Evolutionary conservation across 176 grass and related monocot genomes (phyloP).

Genomic region (Miscanthus lutarioriparius): DNA sequence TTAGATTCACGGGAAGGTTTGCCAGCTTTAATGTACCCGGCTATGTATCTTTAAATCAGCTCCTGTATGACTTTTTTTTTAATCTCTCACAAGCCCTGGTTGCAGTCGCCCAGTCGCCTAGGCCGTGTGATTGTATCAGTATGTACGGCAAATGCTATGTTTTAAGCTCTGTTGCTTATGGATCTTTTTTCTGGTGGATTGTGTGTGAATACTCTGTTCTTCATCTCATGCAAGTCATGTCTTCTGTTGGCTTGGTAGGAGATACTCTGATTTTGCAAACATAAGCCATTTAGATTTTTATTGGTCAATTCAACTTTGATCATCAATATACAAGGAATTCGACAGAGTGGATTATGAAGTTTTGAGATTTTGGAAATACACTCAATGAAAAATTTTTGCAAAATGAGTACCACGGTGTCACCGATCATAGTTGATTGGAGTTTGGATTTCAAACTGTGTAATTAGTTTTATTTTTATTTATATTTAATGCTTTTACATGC

Average conservation of each 20-base stretch:
- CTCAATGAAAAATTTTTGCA: too few species aligned
- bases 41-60: conserved; percentile 25
- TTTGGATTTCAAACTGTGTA: too few species aligned
- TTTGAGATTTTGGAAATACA: neutral
- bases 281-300: neutral
- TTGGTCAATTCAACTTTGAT: neutral
- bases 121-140: conserved; percentile 20
- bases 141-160: neutral
- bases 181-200: conserved; percentile 3
- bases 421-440: too few species aligned
- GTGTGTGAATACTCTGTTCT: neutral
- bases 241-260: neutral
- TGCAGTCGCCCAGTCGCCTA: conserved; percentile 5
- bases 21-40: neutral
- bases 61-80: conserved; percentile 5
- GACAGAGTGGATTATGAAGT: too few species aligned
- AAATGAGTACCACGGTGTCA: too few species aligned
- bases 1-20: conserved; percentile 3
- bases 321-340: too few species aligned
- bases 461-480: too few species aligned
- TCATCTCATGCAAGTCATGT: neutral
- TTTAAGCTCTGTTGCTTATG: conserved; percentile 14
- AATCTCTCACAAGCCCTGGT: conserved; percentile 19
- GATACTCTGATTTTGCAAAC: neutral
- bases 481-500: too few species aligned